Percentiles rank a stretch among this genome's conserved stretches.
Conservation (phyloP, 805 yeast species). For the Candida schatavii region DNA sequence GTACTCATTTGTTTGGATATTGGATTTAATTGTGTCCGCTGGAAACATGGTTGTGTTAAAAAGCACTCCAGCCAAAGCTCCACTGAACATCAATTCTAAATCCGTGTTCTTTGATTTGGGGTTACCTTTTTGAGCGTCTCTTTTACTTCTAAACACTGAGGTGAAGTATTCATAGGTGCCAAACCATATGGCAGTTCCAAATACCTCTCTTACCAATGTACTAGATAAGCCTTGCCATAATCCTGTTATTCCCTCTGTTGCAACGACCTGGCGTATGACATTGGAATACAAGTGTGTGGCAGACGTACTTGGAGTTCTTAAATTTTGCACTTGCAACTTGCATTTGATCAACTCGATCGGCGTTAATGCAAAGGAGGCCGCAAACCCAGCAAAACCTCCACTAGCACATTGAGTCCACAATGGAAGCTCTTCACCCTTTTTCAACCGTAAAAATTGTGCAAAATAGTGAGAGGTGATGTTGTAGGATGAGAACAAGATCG, state of each 20-base stretch:
- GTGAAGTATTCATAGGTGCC: conserved; percentile 68
- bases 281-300: conserved; percentile 34
- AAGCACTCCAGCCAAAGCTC: conserved; percentile 82
- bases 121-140: conserved; percentile 5
- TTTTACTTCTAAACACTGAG: conserved; percentile 12
- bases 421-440: conserved; percentile 28
- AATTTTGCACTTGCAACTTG: conserved; percentile 66
- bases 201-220: conserved; percentile 76
- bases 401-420: conserved; percentile 50
- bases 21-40: conserved; percentile 84
- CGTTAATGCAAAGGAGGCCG: conserved; percentile 79
- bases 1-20: conserved; percentile 64
- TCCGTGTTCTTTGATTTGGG: conserved; percentile 30
- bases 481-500: conserved; percentile 71
- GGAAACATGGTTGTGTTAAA: conserved; percentile 84
- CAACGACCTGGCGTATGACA: conserved; percentile 36
- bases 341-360: conserved; percentile 94
- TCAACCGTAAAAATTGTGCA: conserved; percentile 17
- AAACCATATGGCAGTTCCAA: conserved; percentile 94
- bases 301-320: conserved; percentile 16
- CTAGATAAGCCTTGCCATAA: conserved; percentile 87
- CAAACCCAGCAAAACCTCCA: conserved; percentile 81
- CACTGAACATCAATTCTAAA: conserved; percentile 64
- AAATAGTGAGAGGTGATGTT: conserved; percentile 36
- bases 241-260: conserved; percentile 60